Evolutionary conservation across 129 eudicot species (phyloP).

Genomic region (Erigeron canadensis): DNA sequence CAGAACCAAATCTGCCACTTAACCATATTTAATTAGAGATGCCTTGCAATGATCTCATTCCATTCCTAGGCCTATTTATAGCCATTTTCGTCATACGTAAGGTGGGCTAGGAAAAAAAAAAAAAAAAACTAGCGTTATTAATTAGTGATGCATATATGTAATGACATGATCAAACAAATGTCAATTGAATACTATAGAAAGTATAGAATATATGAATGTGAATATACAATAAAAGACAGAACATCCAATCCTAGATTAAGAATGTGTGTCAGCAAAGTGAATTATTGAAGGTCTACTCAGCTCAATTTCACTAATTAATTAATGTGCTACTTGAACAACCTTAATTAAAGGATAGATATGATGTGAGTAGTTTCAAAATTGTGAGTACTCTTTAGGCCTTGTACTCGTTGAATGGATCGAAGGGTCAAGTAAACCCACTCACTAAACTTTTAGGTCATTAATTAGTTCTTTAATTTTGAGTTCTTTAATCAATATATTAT

Average conservation of each 20-base stretch:
- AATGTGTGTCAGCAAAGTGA: constrained; percentile 13
- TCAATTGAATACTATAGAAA: constrained; percentile 23
- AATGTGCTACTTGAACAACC: neutral
- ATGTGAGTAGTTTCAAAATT: neutral
- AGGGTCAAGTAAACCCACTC: constrained; percentile 28
- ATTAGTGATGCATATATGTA: too few species aligned
- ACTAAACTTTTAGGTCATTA: constrained; percentile 8
- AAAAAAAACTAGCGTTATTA: too few species aligned
- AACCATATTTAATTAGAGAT: constrained; percentile 28
- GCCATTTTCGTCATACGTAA: constrained; percentile 23
- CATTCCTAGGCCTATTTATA: constrained; percentile 33
- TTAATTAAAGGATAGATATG: too few species aligned
- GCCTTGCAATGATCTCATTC: constrained; percentile 4
- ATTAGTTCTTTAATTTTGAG: neutral
- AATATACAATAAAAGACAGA: neutral
- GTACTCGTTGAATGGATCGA: constrained; percentile 21
- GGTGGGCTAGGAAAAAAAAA: constrained; percentile 5
- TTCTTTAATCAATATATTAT: constrained; percentile 21
- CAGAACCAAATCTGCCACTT: constrained; percentile 21
- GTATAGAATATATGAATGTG: constrained; percentile 14
- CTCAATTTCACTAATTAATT: constrained; percentile 33
- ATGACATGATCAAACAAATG: neutral
- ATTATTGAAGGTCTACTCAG: constrained; percentile 36
- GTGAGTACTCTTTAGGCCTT: constrained; percentile 13
- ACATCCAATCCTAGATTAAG: constrained; percentile 26